A percentile compares a stretch with the other conserved stretches of the same genome.
These are phyloP conservation scores for Trichoderma endophyticum DNA, from an alignment of 2,329 filamentous ascomycete genomes.

Conservation along the genomic window DNA sequence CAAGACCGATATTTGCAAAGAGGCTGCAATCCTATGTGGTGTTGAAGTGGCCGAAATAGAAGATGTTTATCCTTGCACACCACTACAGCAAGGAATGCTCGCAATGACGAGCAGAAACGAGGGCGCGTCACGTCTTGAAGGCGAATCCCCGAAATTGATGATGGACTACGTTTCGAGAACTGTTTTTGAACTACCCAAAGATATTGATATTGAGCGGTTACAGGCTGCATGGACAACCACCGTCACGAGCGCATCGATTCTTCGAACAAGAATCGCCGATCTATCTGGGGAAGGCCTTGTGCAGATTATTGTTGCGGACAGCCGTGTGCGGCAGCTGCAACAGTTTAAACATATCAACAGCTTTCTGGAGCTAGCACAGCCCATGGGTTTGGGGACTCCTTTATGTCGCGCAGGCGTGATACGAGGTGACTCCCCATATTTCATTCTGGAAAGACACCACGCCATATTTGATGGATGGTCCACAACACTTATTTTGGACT, in stretches of 20 bases:
- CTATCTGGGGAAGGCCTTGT: not conserved
- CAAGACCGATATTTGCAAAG: not conserved
- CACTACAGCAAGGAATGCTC: constrained; percentile 14
- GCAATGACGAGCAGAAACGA: not conserved
- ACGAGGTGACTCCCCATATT: not conserved
- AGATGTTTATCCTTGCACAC: constrained; percentile 10
- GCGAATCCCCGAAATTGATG: not conserved
- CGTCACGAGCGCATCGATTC: not conserved
- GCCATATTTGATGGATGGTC: constrained; percentile 13
- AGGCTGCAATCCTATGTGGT: not conserved
- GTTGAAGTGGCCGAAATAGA: not conserved
- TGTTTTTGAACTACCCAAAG: not conserved
- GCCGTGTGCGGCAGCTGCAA: not conserved
- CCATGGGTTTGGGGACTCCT: constrained; percentile 12
- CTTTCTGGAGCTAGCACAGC: not conserved
- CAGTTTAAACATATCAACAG: not conserved
- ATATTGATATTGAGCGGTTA: not conserved
- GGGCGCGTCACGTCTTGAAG: not conserved
- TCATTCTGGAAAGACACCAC: constrained; percentile 3
- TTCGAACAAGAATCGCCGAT: constrained; percentile 7
- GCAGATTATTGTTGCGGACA: not conserved
- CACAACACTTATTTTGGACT: not conserved
- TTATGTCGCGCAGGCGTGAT: constrained; percentile 2
- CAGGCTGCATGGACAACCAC: not conserved
- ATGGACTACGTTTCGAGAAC: constrained; percentile 5